phyloP scores from a whole-genome alignment of 352 stramenopile genomes.

The Globisporangium paroecandrum region DNA sequence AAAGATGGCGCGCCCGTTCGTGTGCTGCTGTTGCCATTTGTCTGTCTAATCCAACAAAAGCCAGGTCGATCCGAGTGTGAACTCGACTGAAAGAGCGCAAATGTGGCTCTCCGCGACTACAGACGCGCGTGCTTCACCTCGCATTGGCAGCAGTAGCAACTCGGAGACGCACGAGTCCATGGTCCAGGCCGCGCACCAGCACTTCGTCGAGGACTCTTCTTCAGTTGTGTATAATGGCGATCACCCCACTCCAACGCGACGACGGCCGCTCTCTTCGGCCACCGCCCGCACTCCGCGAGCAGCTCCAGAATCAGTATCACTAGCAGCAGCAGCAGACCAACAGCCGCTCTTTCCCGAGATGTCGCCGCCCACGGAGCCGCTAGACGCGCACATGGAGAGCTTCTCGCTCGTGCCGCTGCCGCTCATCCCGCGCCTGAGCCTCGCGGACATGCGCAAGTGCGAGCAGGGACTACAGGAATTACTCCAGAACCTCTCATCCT shows the following conservation, averaged over 20 bases:
- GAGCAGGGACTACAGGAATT: slow-evolving; percentile 36
- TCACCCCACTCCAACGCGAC: not conserved
- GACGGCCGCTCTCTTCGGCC: not conserved
- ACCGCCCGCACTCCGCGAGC: slow-evolving; percentile 2
- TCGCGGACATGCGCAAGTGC: slow-evolving; percentile 43
- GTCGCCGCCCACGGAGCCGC: not conserved
- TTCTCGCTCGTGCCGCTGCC: slow-evolving; percentile 60
- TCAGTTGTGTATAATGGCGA: not conserved
- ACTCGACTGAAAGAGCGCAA: not conserved
- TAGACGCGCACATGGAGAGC: slow-evolving; percentile 57
- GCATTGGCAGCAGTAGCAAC: not conserved
- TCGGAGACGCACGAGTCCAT: slow-evolving; percentile 19
- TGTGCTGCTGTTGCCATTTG: not conserved
- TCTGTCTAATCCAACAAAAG: not conserved
- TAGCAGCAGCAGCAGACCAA: slow-evolving; percentile 1
- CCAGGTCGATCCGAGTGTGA: not conserved
- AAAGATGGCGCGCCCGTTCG: not conserved
- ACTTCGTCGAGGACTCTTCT: slow-evolving; percentile 13
- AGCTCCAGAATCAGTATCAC: not conserved
- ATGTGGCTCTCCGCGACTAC: slow-evolving; percentile 13
- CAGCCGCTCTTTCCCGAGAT: slow-evolving; percentile 4
- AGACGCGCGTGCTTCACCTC: not conserved
- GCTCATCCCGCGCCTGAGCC: slow-evolving; percentile 44
- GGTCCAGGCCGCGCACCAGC: slow-evolving; percentile 29
- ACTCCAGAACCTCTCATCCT: slow-evolving; percentile 29